A percentile compares a stretch with the other conserved stretches of the same genome.
phyloP scores from a whole-genome alignment of 768 basidiomycete species.

The Russula emetica region DNA sequence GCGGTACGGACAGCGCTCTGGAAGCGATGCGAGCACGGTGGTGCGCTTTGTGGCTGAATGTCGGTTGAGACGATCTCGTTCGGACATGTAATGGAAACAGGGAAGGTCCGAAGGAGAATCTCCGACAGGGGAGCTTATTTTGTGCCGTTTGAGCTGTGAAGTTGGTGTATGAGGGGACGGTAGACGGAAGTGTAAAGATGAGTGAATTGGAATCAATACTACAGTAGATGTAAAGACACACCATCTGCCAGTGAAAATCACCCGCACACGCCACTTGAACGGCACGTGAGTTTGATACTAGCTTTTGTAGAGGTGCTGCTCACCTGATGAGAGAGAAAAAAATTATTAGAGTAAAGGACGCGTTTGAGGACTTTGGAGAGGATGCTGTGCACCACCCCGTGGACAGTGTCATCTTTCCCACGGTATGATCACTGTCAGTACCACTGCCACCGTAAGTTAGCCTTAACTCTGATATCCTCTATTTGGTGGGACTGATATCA shows the following conservation, averaged over 20 bases:
- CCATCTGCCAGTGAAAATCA: neutral
- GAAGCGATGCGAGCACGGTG: constrained; percentile 8
- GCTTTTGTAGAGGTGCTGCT: neutral
- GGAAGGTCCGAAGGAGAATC: constrained; percentile 7
- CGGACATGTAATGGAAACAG: constrained; percentile 11
- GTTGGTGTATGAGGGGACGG: neutral
- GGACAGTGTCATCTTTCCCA: neutral
- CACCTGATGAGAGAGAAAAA: neutral
- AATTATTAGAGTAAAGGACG: constrained; percentile 1
- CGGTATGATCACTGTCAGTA: neutral
- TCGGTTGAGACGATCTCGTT: constrained; percentile 8
- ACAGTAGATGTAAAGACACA: neutral
- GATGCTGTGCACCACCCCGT: neutral
- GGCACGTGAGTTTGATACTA: neutral
- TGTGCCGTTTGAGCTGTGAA: constrained; percentile 1
- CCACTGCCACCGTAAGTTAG: no score
- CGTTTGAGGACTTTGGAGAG: neutral
- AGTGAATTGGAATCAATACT: neutral
- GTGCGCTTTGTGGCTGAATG: constrained; percentile 11
- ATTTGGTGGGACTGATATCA: no score
- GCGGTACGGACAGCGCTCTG: constrained; percentile 13
- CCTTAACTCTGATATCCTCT: no score
- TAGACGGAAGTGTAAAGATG: neutral
- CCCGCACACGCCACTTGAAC: neutral
- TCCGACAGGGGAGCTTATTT: neutral